Percentiles rank a stretch among this genome's conserved stretches.
These are phyloP conservation scores for Cyanidioschyzon merolae DNA, from an alignment of 23 red algal species.

Conservation along the genomic window DNA sequence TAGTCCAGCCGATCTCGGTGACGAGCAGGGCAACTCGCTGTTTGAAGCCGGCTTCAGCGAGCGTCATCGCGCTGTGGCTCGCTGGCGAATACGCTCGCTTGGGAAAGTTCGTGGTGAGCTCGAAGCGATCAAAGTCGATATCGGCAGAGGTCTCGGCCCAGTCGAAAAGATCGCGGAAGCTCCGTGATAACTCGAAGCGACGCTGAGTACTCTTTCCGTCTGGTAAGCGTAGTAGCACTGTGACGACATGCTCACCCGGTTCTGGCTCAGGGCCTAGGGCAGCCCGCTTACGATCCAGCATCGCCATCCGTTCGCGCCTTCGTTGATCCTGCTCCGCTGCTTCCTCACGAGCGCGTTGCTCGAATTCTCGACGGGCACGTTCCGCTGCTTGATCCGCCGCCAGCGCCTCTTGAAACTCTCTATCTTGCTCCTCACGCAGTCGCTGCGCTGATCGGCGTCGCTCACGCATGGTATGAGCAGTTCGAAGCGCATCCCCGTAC, in stretches of 20 bases:
- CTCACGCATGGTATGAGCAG: conserved; percentile 31
- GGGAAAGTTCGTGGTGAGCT: not conserved
- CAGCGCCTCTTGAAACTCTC: conserved; percentile 54
- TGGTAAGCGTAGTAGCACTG: conserved; percentile 51
- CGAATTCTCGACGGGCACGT: conserved; percentile 23
- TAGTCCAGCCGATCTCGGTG: not conserved
- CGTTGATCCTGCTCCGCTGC: conserved; percentile 15
- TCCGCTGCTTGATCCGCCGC: conserved; percentile 46
- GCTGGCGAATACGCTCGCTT: not conserved
- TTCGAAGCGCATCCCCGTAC: conserved; percentile 32
- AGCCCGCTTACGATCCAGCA: conserved; percentile 42
- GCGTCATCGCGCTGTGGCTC: not conserved
- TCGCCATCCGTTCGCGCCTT: conserved; percentile 30
- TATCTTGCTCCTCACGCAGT: conserved; percentile 78
- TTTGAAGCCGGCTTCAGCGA: not conserved
- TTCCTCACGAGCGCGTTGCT: conserved; percentile 29
- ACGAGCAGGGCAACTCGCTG: not conserved
- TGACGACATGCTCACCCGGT: conserved; percentile 40
- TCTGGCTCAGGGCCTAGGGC: conserved; percentile 45
- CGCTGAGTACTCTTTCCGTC: conserved; percentile 55
- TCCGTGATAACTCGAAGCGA: conserved; percentile 41
- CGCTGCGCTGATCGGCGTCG: conserved; percentile 41
- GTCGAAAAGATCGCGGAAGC: conserved; percentile 64
- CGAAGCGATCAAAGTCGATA: not conserved
- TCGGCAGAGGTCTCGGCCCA: conserved; percentile 47